phyloP scores from a whole-genome alignment of 805 yeast genomes.

The Candida argentea region DNA sequence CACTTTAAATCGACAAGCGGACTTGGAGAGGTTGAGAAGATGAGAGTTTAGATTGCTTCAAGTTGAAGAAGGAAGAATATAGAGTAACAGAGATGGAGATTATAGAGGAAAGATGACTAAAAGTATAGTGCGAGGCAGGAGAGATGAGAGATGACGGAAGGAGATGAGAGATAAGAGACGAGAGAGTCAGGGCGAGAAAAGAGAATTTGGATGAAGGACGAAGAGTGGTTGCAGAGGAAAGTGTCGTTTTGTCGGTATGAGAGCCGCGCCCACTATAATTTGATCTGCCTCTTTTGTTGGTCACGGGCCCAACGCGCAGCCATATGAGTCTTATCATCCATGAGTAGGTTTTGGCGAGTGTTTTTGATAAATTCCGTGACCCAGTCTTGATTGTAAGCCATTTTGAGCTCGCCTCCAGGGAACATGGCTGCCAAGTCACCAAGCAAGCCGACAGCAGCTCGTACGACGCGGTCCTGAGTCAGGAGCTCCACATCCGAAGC shows the following conservation, averaged over 20 bases:
- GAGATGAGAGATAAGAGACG: background rate
- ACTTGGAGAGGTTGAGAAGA: background rate
- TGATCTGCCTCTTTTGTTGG: conserved; percentile 48
- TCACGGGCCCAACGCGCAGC: conserved; percentile 98
- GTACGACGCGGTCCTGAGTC: conserved; percentile 58
- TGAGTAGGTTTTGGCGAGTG: conserved; percentile 54
- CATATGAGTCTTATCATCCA: conserved; percentile 61
- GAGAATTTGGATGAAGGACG: conserved; percentile 1
- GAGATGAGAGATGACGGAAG: conserved; percentile 3
- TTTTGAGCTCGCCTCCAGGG: conserved; percentile 65
- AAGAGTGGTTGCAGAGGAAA: background rate
- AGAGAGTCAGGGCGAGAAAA: conserved; percentile 1
- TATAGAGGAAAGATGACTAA: conserved; percentile 6
- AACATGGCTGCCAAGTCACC: conserved; percentile 90
- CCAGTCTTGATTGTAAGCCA: conserved; percentile 65
- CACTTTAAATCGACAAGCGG: background rate
- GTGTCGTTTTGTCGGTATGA: background rate
- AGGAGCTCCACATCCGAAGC: conserved; percentile 51
- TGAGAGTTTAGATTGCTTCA: conserved; percentile 4
- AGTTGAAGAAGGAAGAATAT: too few species aligned
- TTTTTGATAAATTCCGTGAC: conserved; percentile 64
- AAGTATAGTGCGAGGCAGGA: conserved; percentile 5
- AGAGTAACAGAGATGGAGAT: too few species aligned
- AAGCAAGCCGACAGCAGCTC: conserved; percentile 80
- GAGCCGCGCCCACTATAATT: conserved; percentile 1